Evolutionary conservation across 192 early-diverging fungal species (phyloP).

Genomic region (Podila epicladia): DNA sequence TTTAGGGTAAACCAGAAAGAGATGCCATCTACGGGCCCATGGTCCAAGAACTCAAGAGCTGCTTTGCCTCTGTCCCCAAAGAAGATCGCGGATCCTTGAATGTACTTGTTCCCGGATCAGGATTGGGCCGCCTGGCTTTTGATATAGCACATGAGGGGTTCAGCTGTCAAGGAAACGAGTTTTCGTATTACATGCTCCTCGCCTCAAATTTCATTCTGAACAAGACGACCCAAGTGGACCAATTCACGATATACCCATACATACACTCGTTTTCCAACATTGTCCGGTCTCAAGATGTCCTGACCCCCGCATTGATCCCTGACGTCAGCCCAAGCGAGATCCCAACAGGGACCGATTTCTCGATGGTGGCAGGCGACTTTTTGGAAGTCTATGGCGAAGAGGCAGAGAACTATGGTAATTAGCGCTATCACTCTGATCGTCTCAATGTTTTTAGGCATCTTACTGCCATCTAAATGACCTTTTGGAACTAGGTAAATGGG

Average conservation of each 20-base stretch:
- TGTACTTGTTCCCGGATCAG: constrained; percentile 95
- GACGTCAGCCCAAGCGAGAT: constrained; percentile 82
- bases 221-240: constrained; percentile 59
- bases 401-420: constrained; percentile 61
- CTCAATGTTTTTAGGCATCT: too few species aligned
- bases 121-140: constrained; percentile 91
- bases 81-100: constrained; percentile 67
- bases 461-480: too few species aligned
- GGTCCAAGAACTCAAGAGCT: constrained; percentile 71
- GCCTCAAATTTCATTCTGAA: constrained; percentile 97
- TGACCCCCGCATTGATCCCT: constrained; percentile 78
- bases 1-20: constrained; percentile 79
- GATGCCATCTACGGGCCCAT: constrained; percentile 84
- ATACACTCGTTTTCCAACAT: constrained; percentile 93
- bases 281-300: constrained; percentile 62
- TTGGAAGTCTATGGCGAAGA: constrained; percentile 83
- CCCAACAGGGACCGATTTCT: constrained; percentile 80
- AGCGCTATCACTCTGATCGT: not conserved
- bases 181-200: constrained; percentile 96
- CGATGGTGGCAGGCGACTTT: constrained; percentile 99
- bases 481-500: constrained; percentile 66
- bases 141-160: constrained; percentile 87
- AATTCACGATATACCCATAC: constrained; percentile 89
- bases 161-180: constrained; percentile 93
- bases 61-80: constrained; percentile 61